Evolutionary conservation across 179 eudicot species (phyloP).

Genomic region (Actinidia polygama): DNA sequence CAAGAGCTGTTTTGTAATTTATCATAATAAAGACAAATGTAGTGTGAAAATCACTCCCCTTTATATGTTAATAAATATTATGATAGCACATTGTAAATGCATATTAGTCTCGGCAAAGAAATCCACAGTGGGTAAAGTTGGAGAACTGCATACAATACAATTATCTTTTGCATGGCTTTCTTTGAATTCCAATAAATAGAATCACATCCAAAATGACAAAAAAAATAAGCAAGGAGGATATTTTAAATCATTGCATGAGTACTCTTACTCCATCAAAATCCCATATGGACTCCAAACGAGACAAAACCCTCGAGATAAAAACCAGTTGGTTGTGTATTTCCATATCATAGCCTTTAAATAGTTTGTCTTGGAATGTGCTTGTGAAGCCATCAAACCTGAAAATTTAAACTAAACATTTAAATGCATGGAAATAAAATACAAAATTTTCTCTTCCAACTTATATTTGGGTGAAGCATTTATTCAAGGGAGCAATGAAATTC

Average conservation of each 20-base stretch:
- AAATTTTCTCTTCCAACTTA: background rate
- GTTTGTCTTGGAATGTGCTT: constrained; percentile 98
- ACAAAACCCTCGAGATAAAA: constrained; percentile 18
- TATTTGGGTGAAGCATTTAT: background rate
- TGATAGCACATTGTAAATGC: background rate
- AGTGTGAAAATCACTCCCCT: too few relatives aligned
- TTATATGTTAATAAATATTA: background rate
- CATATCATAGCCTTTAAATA: constrained; percentile 97
- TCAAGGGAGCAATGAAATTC: too few relatives aligned
- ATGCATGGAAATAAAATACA: constrained; percentile 11
- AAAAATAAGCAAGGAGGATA: background rate
- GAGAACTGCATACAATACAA: background rate
- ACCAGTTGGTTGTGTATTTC: constrained; percentile 96
- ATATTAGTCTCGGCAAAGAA: background rate
- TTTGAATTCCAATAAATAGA: background rate
- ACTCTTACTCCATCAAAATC: background rate
- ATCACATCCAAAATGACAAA: background rate
- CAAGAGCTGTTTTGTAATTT: too few relatives aligned
- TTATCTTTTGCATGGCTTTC: background rate
- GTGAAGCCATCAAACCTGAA: constrained; percentile 96
- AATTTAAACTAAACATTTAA: constrained; percentile 13
- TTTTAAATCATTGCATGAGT: background rate
- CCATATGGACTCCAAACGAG: background rate
- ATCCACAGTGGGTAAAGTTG: constrained; percentile 4
- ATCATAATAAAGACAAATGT: too few relatives aligned